A percentile compares a stretch with the other conserved stretches of the same genome.
phyloP scores from a whole-genome alignment of 116 monocot species.

The Zostera marina region DNA sequence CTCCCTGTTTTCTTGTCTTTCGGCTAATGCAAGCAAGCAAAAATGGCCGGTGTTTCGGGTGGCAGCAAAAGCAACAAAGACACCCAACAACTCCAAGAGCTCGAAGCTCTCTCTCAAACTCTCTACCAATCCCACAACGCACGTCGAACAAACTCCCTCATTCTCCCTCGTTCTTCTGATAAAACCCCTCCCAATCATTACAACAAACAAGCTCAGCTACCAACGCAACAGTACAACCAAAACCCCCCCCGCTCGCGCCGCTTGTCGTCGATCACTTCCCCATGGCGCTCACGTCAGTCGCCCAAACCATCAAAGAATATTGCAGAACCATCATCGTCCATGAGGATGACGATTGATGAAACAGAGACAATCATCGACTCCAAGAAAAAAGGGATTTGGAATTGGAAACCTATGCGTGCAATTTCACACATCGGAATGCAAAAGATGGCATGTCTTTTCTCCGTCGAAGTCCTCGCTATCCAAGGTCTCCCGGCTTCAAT shows the following conservation, averaged over 20 bases:
- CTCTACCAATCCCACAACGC: constrained; percentile 54
- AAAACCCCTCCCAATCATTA: neutral
- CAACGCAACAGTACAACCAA: constrained; percentile 16
- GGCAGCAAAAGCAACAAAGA: neutral
- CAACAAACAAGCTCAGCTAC: constrained; percentile 4
- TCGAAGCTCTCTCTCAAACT: constrained; percentile 59
- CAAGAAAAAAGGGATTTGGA: constrained; percentile 77
- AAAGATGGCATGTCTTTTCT: constrained; percentile 58
- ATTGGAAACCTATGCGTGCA: constrained; percentile 83
- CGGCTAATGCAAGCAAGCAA: no score
- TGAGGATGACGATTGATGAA: neutral
- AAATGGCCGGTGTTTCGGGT: no score
- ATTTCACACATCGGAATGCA: constrained; percentile 79
- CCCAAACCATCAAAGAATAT: constrained; percentile 4
- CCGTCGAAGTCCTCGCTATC: constrained; percentile 61
- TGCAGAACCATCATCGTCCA: neutral
- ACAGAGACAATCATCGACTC: neutral
- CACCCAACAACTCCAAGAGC: constrained; percentile 33
- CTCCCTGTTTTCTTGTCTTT: no score
- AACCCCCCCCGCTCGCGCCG: constrained; percentile 43
- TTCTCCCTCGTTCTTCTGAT: constrained; percentile 32
- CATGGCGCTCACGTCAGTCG: constrained; percentile 36
- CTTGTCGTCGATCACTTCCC: constrained; percentile 75
- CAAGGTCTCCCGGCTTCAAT: constrained; percentile 67
- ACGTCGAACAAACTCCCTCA: constrained; percentile 69